Evolutionary conservation across 2,329 filamentous ascomycete genomes (phyloP).

Genomic region (Fusarium sp.): DNA sequence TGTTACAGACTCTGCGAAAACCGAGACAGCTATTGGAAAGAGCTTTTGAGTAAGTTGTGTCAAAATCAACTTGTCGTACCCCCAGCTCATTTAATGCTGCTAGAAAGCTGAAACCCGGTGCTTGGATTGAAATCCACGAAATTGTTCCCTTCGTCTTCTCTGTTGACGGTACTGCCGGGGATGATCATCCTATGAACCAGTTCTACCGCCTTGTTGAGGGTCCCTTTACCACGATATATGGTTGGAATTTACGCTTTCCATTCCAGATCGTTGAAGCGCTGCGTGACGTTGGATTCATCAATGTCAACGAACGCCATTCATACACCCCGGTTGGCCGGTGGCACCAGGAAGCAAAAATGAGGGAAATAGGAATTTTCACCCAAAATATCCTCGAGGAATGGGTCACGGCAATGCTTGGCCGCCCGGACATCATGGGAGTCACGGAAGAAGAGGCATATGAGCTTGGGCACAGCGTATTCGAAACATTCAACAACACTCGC

Average conservation of each 20-base stretch:
- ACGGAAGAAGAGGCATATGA: slow-evolving; percentile 47
- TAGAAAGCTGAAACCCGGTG: slow-evolving; percentile 50
- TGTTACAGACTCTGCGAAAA: slow-evolving; percentile 61
- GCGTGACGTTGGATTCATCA: slow-evolving; percentile 47
- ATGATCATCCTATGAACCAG: slow-evolving; percentile 46
- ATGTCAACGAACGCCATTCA: slow-evolving; percentile 43
- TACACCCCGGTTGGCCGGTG: slow-evolving; percentile 51
- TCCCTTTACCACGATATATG: slow-evolving; percentile 46
- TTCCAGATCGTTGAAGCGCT: slow-evolving; percentile 43
- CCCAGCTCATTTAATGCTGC: slow-evolving; percentile 11
- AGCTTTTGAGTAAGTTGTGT: slow-evolving; percentile 51
- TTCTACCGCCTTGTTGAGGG: slow-evolving; percentile 48
- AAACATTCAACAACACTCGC: slow-evolving; percentile 45
- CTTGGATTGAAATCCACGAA: slow-evolving; percentile 54
- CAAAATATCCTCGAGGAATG: slow-evolving; percentile 50
- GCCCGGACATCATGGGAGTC: slow-evolving; percentile 47
- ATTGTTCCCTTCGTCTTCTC: slow-evolving; percentile 45
- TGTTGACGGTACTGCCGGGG: slow-evolving; percentile 44
- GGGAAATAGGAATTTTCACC: slow-evolving; percentile 52
- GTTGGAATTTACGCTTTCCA: slow-evolving; percentile 49
- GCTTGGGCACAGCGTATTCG: slow-evolving; percentile 45
- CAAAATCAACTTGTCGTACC: background rate
- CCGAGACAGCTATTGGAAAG: slow-evolving; percentile 60
- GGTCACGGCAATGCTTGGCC: slow-evolving; percentile 46
- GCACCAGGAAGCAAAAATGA: slow-evolving; percentile 46